A percentile compares a stretch with the other conserved stretches of the same genome.
Conservation (phyloP, 2,329 filamentous ascomycete species). For the Endothia cerciana region DNA sequence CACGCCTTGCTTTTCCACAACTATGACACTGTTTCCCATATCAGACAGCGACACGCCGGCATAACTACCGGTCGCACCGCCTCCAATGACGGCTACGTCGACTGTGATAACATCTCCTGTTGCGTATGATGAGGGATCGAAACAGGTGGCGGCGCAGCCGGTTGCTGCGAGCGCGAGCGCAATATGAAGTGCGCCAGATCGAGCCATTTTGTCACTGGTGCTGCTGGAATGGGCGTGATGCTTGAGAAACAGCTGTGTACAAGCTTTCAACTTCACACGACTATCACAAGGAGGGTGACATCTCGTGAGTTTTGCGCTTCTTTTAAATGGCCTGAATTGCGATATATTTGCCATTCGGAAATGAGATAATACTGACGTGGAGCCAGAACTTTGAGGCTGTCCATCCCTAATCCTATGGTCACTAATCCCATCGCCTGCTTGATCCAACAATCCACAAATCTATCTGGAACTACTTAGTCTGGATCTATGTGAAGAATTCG, state of each 20-base stretch:
- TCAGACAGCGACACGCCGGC: constrained; percentile 30
- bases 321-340: neutral
- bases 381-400: neutral
- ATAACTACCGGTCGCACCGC: constrained; percentile 31
- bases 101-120: constrained; percentile 13
- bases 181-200: neutral
- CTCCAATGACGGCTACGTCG: constrained; percentile 32
- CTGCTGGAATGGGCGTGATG: neutral
- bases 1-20: constrained; percentile 29
- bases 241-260: neutral
- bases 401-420: neutral
- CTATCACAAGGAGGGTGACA: neutral
- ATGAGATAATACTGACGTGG: neutral
- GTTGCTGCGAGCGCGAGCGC: neutral
- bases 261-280: neutral
- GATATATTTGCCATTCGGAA: neutral
- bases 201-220: neutral
- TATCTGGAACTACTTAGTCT: neutral
- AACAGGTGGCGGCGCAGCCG: neutral
- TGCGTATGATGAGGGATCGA: constrained; percentile 1
- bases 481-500: neutral
- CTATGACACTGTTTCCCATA: constrained; percentile 28
- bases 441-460: neutral
- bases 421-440: neutral
- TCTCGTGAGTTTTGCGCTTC: neutral